Percentiles rank a stretch among this genome's conserved stretches.
These are phyloP conservation scores for Hanseniaspora singularis DNA, from an alignment of 805 yeast genomes.

Conservation along the genomic window DNA sequence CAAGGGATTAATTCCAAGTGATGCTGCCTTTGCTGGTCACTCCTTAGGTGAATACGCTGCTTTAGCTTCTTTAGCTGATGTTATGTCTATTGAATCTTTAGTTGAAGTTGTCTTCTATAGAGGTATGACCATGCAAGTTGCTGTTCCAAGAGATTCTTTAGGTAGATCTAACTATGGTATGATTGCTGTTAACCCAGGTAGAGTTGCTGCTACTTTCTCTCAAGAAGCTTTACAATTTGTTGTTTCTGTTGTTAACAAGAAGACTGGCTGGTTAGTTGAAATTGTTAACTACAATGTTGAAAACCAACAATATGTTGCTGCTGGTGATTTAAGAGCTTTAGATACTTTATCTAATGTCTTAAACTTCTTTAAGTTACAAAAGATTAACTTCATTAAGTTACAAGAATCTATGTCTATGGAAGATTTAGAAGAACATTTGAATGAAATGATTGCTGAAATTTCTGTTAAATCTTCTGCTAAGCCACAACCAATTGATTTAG, in stretches of 20 bases:
- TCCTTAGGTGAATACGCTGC: slow-evolving; percentile 99
- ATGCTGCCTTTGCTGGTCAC: slow-evolving; percentile 96
- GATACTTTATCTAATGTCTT: slow-evolving; percentile 87
- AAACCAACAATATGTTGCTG: slow-evolving; percentile 95
- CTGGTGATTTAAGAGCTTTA: slow-evolving; percentile 93
- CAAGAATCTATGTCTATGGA: slow-evolving; percentile 74
- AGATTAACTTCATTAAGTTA: slow-evolving; percentile 81
- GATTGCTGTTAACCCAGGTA: slow-evolving; percentile 96
- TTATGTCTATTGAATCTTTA: slow-evolving; percentile 94
- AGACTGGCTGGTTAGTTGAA: slow-evolving; percentile 89
- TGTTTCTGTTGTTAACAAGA: slow-evolving; percentile 71
- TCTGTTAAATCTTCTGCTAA: slow-evolving; percentile 70
- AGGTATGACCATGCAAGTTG: slow-evolving; percentile 99
- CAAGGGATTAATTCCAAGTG: slow-evolving; percentile 88
- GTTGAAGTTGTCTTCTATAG: slow-evolving; percentile 98
- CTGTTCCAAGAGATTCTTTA: slow-evolving; percentile 88
- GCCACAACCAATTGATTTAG: slow-evolving; percentile 92
- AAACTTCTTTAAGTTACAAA: slow-evolving; percentile 86
- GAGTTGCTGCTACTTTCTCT: slow-evolving; percentile 76
- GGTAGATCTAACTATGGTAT: slow-evolving; percentile 99
- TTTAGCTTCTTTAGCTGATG: slow-evolving; percentile 90
- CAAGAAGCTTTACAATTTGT: slow-evolving; percentile 92
- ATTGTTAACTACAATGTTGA: slow-evolving; percentile 97
- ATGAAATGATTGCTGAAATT: slow-evolving; percentile 78
- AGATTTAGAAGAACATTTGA: slow-evolving; percentile 76